Percentiles rank a stretch among this genome's conserved stretches.
Evolutionary conservation across 768 basidiomycete genomes (phyloP).

Genomic region (Mycena latifolia): DNA sequence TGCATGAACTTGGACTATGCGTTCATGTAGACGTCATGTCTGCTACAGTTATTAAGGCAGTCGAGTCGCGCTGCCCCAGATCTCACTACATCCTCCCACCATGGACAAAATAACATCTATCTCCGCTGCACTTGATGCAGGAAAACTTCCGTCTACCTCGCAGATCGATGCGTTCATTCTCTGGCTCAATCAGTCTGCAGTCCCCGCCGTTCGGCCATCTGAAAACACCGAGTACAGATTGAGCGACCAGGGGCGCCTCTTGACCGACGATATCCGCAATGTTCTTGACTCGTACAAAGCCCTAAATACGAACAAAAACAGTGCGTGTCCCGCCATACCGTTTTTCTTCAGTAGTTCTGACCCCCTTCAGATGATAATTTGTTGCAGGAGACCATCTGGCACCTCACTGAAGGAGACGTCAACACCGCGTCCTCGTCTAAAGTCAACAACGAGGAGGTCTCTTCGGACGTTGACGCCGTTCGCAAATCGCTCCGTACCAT

Average conservation of each 20-base stretch:
- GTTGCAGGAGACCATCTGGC: conserved; percentile 71
- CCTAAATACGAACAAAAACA: conserved; percentile 57
- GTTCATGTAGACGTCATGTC: no score
- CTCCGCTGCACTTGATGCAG: conserved; percentile 62
- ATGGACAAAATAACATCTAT: conserved; percentile 62
- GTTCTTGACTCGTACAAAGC: conserved; percentile 58
- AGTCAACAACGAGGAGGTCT: conserved; percentile 56
- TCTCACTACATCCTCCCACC: no score
- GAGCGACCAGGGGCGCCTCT: conserved; percentile 50
- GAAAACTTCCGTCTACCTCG: conserved; percentile 60
- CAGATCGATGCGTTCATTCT: conserved; percentile 56
- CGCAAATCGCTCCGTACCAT: conserved; percentile 64
- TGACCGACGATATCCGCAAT: conserved; percentile 51
- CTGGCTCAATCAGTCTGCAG: conserved; percentile 49
- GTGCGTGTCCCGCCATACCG: conserved; percentile 38
- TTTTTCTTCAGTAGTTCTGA: neutral
- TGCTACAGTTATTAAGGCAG: no score
- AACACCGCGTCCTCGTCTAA: conserved; percentile 47
- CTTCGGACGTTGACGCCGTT: conserved; percentile 63
- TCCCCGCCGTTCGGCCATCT: conserved; percentile 46
- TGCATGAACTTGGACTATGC: no score
- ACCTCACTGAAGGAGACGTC: conserved; percentile 69
- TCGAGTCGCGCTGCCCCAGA: no score
- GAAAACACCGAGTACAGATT: conserved; percentile 51
- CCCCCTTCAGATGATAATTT: conserved; percentile 56